A percentile compares a stretch with the other conserved stretches of the same genome.
phyloP scores from a whole-genome alignment of 208 protist species.

The Balamuthia mandrillaris region DNA sequence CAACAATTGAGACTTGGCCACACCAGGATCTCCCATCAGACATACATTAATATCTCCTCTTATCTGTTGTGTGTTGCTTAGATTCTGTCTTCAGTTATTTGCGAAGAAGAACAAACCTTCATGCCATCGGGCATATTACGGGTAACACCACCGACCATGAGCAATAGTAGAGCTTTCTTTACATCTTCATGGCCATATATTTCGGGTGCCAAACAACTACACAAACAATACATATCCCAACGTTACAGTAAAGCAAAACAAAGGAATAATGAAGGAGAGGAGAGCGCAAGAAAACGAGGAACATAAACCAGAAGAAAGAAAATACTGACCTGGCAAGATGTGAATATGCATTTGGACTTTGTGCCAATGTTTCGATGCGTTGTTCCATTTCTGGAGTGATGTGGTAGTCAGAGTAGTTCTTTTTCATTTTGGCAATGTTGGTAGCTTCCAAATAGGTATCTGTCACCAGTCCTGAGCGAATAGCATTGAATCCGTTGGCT shows the following conservation, averaged over 20 bases:
- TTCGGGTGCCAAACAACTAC: constrained; percentile 79
- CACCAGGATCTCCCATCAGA: constrained; percentile 98
- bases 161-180: constrained; percentile 82
- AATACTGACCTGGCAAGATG: not conserved
- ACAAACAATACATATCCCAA: not conserved
- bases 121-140: constrained; percentile 73
- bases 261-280: not conserved
- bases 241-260: not conserved
- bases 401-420: constrained; percentile 50
- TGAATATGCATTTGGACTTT: not conserved
- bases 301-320: not conserved
- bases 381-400: not conserved
- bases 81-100: not conserved
- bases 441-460: constrained; percentile 80
- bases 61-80: constrained; percentile 49
- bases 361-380: not conserved
- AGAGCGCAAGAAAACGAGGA: not conserved
- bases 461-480: constrained; percentile 69
- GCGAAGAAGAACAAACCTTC: not conserved
- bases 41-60: constrained; percentile 97
- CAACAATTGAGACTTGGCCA: constrained; percentile 86
- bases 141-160: constrained; percentile 76
- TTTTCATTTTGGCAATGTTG: constrained; percentile 60
- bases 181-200: constrained; percentile 84
- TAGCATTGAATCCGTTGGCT: constrained; percentile 61